Conservation (phyloP, 306 rosid species). For the Acacia acuminata region DNA sequence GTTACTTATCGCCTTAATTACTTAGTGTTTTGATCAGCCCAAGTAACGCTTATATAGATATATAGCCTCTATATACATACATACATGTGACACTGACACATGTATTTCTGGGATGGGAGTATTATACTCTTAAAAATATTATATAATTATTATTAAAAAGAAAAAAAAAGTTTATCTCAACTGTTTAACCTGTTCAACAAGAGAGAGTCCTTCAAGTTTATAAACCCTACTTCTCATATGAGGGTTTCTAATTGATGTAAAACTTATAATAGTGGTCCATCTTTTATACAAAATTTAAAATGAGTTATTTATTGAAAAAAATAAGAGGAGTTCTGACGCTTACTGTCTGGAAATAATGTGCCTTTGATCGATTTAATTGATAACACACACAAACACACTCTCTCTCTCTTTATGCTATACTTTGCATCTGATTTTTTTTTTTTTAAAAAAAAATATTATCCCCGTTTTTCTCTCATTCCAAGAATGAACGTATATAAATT, state of each 20-base stretch:
- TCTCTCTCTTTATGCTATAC: neutral
- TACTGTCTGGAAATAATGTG: neutral
- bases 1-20: neutral
- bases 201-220: too few relatives aligned
- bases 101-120: neutral
- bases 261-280: too few relatives aligned
- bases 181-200: too few relatives aligned
- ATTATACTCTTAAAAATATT: too few relatives aligned
- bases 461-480: slow-evolving; percentile 22
- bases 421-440: too few relatives aligned
- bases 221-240: too few relatives aligned
- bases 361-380: neutral
- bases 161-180: neutral
- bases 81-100: neutral
- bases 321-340: neutral
- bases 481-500: slow-evolving; percentile 40
- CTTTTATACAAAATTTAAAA: neutral
- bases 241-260: too few relatives aligned
- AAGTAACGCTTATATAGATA: neutral
- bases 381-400: neutral
- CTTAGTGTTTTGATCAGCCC: neutral
- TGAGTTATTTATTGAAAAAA: neutral
- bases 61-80: slow-evolving; percentile 13
- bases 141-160: too few relatives aligned
- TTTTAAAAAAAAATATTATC: too few relatives aligned